phyloP scores from a whole-genome alignment of 371 early-diverging fungal genomes.

The Lichtheimia hyalospora region DNA sequence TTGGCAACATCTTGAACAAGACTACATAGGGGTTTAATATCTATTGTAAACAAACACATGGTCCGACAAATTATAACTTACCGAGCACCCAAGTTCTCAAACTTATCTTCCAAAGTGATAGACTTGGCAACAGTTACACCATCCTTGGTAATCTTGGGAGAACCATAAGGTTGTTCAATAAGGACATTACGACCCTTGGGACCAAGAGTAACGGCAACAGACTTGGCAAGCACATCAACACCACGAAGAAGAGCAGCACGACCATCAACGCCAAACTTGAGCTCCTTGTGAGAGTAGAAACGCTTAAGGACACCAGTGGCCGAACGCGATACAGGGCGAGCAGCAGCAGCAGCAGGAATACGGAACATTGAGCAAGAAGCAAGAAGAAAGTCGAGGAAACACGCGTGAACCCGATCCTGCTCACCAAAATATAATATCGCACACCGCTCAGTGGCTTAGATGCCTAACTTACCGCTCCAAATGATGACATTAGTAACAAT shows the following conservation, averaged over 20 bases:
- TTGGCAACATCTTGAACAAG: conserved; percentile 98
- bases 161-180: conserved; percentile 96
- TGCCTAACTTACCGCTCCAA: background rate
- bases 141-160: conserved; percentile 99
- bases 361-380: conserved; percentile 37
- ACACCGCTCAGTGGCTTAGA: background rate
- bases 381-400: conserved; percentile 11
- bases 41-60: background rate
- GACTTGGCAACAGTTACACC: conserved; percentile 99
- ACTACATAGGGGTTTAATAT: conserved; percentile 30
- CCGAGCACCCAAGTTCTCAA: conserved; percentile 97
- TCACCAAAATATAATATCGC: background rate
- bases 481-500: no score
- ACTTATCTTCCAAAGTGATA: conserved; percentile 93
- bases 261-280: conserved; percentile 95
- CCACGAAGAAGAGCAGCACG: conserved; percentile 90
- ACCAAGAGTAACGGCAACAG: conserved; percentile 97
- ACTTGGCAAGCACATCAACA: conserved; percentile 95
- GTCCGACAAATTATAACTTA: conserved; percentile 22
- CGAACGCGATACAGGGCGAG: conserved; percentile 22
- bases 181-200: conserved; percentile 98
- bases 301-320: conserved; percentile 55
- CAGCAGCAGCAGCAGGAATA: conserved; percentile 28
- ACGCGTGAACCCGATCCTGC: conserved; percentile 11
- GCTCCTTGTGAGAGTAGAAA: conserved; percentile 92